A percentile compares a stretch with the other conserved stretches of the same genome.
These are phyloP conservation scores for Malus hybrid DNA, from an alignment of 331 rosid species.

Conservation along the genomic window DNA sequence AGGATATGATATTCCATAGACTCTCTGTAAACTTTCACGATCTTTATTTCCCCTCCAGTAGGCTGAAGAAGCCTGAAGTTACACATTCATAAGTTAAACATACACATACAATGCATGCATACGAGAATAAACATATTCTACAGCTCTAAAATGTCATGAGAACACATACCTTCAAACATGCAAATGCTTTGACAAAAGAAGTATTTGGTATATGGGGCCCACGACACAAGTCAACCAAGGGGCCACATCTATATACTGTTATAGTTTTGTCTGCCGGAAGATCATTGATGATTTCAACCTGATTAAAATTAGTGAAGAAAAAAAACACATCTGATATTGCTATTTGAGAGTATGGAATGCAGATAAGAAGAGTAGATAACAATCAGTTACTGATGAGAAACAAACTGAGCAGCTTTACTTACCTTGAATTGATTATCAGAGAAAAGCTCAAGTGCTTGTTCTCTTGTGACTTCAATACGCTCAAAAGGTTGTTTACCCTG, in stretches of 20 bases:
- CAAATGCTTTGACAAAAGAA: constrained; percentile 90
- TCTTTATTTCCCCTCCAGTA: constrained; percentile 94
- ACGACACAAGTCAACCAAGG: constrained; percentile 91
- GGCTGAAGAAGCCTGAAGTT: constrained; percentile 90
- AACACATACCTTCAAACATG: constrained; percentile 68
- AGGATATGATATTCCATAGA: constrained; percentile 96
- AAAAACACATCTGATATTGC: constrained; percentile 14
- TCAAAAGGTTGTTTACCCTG: constrained; percentile 94
- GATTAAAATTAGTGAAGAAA: constrained; percentile 17
- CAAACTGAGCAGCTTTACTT: constrained; percentile 17
- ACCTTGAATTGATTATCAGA: constrained; percentile 86
- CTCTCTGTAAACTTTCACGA: constrained; percentile 94
- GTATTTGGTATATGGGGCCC: constrained; percentile 99
- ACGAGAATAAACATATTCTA: background rate
- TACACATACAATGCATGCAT: background rate
- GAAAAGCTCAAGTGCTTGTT: constrained; percentile 81
- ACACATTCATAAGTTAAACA: constrained; percentile 12
- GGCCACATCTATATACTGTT: constrained; percentile 97
- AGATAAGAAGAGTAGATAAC: constrained; percentile 2
- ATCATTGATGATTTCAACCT: constrained; percentile 95
- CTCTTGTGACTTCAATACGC: constrained; percentile 87
- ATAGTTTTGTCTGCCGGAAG: constrained; percentile 89
- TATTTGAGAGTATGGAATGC: background rate
- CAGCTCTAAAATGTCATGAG: constrained; percentile 4
- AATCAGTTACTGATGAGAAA: background rate